Conservation (phyloP, 2,329 filamentous ascomycete genomes). For the Fusarium sp. region DNA sequence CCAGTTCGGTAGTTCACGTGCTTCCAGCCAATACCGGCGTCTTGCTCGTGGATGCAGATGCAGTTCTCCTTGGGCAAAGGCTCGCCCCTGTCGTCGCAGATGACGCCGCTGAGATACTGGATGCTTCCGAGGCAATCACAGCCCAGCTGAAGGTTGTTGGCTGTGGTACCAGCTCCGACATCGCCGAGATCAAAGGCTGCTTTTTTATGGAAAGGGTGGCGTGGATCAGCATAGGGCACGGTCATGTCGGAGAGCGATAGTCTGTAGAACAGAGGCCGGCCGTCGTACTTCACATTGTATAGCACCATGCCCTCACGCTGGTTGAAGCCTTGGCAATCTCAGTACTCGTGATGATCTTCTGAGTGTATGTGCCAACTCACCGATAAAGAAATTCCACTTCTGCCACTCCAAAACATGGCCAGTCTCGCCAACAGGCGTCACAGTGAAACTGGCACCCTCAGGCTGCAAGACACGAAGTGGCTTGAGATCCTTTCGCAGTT, state of each 20-base stretch:
- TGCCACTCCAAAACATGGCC: slow-evolving; percentile 68
- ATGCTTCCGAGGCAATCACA: slow-evolving; percentile 79
- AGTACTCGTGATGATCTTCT: neutral
- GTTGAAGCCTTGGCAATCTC: slow-evolving; percentile 63
- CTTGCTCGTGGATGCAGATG: slow-evolving; percentile 77
- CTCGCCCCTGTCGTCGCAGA: slow-evolving; percentile 65
- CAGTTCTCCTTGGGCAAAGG: slow-evolving; percentile 67
- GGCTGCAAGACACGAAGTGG: slow-evolving; percentile 79
- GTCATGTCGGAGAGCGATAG: slow-evolving; percentile 79
- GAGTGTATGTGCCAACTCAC: neutral
- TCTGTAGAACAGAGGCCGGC: slow-evolving; percentile 74
- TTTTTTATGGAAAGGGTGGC: slow-evolving; percentile 75
- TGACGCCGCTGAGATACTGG: slow-evolving; percentile 70
- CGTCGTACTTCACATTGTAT: slow-evolving; percentile 76
- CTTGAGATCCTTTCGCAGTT: slow-evolving; percentile 68
- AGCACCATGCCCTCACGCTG: slow-evolving; percentile 77
- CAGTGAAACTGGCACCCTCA: slow-evolving; percentile 74
- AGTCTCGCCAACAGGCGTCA: slow-evolving; percentile 49
- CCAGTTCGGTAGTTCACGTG: slow-evolving; percentile 76
- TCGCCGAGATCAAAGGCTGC: slow-evolving; percentile 81
- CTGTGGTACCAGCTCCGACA: slow-evolving; percentile 72
- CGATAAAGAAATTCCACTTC: slow-evolving; percentile 77
- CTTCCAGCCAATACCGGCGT: slow-evolving; percentile 79
- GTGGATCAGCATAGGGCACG: slow-evolving; percentile 75
- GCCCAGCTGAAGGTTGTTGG: slow-evolving; percentile 76